Conservation (phyloP, 768 basidiomycete species). For the Tylopilus intermedius region DNA sequence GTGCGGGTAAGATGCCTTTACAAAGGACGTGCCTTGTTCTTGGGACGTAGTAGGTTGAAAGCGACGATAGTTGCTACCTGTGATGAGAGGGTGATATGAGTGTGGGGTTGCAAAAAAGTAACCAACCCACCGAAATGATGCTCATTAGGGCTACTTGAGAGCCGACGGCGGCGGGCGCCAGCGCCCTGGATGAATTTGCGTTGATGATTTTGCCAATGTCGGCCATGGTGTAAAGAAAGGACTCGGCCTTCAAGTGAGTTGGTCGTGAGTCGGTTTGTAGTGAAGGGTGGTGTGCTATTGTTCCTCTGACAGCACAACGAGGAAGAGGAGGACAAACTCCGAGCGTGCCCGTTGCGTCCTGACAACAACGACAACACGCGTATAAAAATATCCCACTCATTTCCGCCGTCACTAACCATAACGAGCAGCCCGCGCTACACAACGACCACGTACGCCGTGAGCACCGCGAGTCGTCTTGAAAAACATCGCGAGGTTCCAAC, state of each 20-base stretch:
- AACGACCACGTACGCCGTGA: not conserved
- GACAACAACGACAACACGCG: not conserved
- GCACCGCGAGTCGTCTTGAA: not conserved
- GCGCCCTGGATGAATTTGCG: conserved; percentile 46
- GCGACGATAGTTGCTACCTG: conserved; percentile 58
- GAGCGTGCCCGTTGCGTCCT: not conserved
- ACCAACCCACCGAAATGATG: conserved; percentile 57
- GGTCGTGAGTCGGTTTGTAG: conserved; percentile 7
- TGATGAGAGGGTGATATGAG: conserved; percentile 24
- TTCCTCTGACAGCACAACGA: not conserved
- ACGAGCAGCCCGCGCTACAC: not conserved
- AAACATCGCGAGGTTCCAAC: not conserved
- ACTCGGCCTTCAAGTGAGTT: conserved; percentile 12
- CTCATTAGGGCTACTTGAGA: conserved; percentile 75
- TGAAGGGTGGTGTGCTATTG: not conserved
- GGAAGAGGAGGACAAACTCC: not conserved
- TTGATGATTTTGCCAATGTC: conserved; percentile 31
- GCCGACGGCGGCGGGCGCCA: conserved; percentile 75
- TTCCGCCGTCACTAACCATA: not conserved
- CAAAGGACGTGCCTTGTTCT: conserved; percentile 63
- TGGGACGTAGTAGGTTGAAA: conserved; percentile 85
- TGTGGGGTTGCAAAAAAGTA: not conserved
- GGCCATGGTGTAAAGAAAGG: conserved; percentile 25
- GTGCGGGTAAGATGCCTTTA: not conserved
- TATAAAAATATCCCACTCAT: not conserved